Conservation (phyloP, 306 rosid species). For the Rosa persica region DNA sequence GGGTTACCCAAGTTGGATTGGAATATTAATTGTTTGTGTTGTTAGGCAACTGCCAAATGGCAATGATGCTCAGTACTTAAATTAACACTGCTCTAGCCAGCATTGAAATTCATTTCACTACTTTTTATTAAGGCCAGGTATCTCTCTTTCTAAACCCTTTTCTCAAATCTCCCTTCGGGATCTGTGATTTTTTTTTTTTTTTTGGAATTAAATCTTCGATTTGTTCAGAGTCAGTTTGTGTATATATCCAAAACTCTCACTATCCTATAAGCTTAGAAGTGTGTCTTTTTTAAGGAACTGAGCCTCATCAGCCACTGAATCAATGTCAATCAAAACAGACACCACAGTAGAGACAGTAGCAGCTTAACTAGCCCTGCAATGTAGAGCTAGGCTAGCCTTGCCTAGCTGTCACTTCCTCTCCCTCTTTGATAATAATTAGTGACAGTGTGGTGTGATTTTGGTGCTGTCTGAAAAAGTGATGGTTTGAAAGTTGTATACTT, state of each 20-base stretch:
- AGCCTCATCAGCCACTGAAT: slow-evolving; percentile 34
- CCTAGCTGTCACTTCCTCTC: slow-evolving; percentile 14
- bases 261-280: not conserved
- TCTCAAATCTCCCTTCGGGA: slow-evolving; percentile 12
- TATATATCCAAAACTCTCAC: slow-evolving; percentile 26
- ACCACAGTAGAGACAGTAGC: slow-evolving; percentile 26
- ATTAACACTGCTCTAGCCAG: slow-evolving; percentile 3
- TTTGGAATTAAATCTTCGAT: slow-evolving; percentile 43
- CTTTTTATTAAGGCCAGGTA: not conserved
- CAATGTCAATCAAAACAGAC: slow-evolving; percentile 32
- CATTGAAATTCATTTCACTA: not conserved
- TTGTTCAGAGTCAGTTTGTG: slow-evolving; percentile 43
- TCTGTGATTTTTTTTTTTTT: slow-evolving; percentile 25
- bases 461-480: slow-evolving; percentile 79
- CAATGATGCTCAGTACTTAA: not conserved
- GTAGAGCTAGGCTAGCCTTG: slow-evolving; percentile 16
- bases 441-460: slow-evolving; percentile 58
- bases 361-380: slow-evolving; percentile 43
- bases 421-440: slow-evolving; percentile 47
- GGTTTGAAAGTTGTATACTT: slow-evolving; percentile 63
- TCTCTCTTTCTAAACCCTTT: not conserved
- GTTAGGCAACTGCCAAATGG: slow-evolving; percentile 11
- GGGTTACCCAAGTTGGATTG: not conserved
- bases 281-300: slow-evolving; percentile 33
- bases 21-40: not conserved